These are phyloP conservation scores for Tuber borchii DNA, from an alignment of 495 filamentous ascomycete genomes.

Conservation along the genomic window DNA sequence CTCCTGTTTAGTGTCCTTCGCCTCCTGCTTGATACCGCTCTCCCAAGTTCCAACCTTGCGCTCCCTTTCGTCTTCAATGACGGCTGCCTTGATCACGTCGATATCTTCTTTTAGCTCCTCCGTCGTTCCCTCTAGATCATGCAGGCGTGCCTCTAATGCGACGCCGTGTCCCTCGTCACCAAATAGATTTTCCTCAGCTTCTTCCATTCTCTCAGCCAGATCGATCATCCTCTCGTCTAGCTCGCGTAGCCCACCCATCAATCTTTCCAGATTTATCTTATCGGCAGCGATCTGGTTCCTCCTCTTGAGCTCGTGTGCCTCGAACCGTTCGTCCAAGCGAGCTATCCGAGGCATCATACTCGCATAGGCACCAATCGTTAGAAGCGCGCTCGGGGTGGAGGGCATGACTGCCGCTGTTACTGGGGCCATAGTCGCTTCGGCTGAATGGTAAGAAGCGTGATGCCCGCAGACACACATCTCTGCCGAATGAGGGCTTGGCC, in stretches of 20 bases:
- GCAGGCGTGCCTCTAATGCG: conserved; percentile 21
- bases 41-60: background rate
- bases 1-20: background rate
- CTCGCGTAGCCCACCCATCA: conserved; percentile 20
- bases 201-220: conserved; percentile 23
- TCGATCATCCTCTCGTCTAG: conserved; percentile 23
- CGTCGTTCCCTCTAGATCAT: conserved; percentile 23
- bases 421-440: conserved; percentile 24
- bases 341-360: conserved; percentile 30
- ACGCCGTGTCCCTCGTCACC: conserved; percentile 21
- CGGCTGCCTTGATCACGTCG: conserved; percentile 18
- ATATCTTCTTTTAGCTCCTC: conserved; percentile 31
- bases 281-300: conserved; percentile 7
- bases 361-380: conserved; percentile 31
- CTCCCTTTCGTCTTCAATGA: conserved; percentile 18
- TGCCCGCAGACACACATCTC: conserved; percentile 34
- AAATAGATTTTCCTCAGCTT: conserved; percentile 28
- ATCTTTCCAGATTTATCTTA: conserved; percentile 15
- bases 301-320: conserved; percentile 21
- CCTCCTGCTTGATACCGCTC: background rate
- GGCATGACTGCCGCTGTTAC: conserved; percentile 7
- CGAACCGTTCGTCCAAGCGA: conserved; percentile 26
- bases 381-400: conserved; percentile 25
- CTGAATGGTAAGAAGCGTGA: conserved; percentile 32
- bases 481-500: conserved; percentile 22